Evolutionary conservation across 2,329 filamentous ascomycete species (phyloP), one percentile per base, ranked within the genome.

Genomic region (Alternaria sp.): DNA sequence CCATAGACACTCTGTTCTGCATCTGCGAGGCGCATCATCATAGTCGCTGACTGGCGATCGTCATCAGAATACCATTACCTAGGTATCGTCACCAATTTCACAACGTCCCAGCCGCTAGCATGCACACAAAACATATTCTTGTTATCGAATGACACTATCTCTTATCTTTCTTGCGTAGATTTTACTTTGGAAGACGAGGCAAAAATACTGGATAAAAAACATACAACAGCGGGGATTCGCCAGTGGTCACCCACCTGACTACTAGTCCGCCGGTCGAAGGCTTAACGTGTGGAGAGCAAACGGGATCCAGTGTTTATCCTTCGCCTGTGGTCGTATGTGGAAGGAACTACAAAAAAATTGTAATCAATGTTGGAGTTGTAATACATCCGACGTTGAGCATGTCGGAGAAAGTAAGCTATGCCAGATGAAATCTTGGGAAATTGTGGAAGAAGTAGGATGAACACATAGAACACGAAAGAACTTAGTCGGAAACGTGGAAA

Each of bases 241-340:
- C 11, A 22, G 18, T 36, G 46, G 46, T 48, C 46, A 48, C 46
- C 46, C 46, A 48, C 30, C 12, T n/a, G 4, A n/a, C 12, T 48
- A 48, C 46, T 48, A 48, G 18, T 5, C 14, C 14, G 52, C 52
- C 52, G 55, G 32, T 57, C 54, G 28, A 51, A 52, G 54, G 54
- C 54, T 57, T 57, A 57, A 52, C 48, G 46, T 57, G 30, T 49
- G 55, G 55, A 57, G 55, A 58, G 55, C 55, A 32, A 43, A 58
- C 55, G 55, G 55, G 55, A 58, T 57, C 55, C 55, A 5, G 41
- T 46, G 55, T 46, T 46, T 43, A 7, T 38, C 30, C 55, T 53
- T 46, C 38, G 41, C 48, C 55, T 58, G 18, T 58, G 55, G 55
- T 58, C 49, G 55, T 58, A 58, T 58, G 55, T 54, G 53, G 14